These are phyloP conservation scores for Phoma sp. DNA, from an alignment of 2,329 filamentous ascomycete species.

Conservation along the genomic window DNA sequence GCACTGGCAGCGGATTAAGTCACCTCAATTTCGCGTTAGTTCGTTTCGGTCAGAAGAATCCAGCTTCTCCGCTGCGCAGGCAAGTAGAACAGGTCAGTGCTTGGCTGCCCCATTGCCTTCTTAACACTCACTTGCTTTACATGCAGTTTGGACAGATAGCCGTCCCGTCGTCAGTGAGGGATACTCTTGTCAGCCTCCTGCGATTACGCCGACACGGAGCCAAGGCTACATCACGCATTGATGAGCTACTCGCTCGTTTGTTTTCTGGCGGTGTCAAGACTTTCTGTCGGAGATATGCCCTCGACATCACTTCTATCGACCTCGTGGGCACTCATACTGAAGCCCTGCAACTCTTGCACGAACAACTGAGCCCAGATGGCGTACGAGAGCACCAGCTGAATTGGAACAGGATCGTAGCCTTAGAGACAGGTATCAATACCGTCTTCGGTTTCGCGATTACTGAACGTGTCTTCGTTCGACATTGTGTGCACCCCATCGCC, in stretches of 20 bases:
- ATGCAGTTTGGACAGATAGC: conserved; percentile 63
- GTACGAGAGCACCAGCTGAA: conserved; percentile 24
- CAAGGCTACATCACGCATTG: conserved; percentile 62
- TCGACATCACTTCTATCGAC: conserved; percentile 58
- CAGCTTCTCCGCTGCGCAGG: conserved; percentile 61
- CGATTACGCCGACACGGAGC: conserved; percentile 61
- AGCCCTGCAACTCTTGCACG: conserved; percentile 35
- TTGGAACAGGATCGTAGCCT: conserved; percentile 62
- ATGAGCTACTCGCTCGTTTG: conserved; percentile 63
- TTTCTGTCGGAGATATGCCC: conserved; percentile 56
- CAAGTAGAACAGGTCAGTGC: conserved; percentile 53
- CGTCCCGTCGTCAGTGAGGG: conserved; percentile 61
- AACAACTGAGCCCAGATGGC: neutral
- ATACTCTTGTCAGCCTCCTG: conserved; percentile 64
- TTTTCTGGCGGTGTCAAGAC: conserved; percentile 60
- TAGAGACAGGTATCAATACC: conserved; percentile 63
- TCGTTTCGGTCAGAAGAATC: conserved; percentile 61
- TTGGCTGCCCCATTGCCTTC: neutral
- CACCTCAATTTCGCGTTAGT: conserved; percentile 66
- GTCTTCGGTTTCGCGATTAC: conserved; percentile 65
- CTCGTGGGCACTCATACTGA: conserved; percentile 65
- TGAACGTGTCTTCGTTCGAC: conserved; percentile 63
- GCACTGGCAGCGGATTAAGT: conserved; percentile 62
- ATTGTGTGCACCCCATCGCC: conserved; percentile 62
- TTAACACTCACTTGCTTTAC: neutral